Evolutionary conservation across 169 alveolate genomes (phyloP).

Genomic region (Cyclospora cayetanensis): DNA sequence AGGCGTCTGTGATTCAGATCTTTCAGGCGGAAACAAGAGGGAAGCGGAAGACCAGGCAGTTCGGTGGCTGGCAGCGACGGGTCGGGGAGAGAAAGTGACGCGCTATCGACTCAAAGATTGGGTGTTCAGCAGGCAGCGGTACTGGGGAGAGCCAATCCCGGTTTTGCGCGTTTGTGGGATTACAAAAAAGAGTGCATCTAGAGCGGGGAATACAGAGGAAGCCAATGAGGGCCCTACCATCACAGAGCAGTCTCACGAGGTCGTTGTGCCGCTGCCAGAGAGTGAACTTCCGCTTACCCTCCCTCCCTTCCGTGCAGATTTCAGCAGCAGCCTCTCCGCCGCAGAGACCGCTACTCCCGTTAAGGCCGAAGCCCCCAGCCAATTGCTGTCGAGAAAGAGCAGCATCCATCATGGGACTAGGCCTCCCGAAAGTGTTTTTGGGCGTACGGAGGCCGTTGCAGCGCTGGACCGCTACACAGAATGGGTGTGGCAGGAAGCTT

Average conservation of each 20-base stretch:
- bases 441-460: neutral
- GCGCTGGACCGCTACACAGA: neutral
- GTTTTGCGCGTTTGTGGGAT: slow-evolving; percentile 64
- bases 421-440: too few species aligned
- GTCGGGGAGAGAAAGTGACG: neutral
- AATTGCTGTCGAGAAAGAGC: neutral
- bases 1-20: too few species aligned
- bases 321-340: neutral
- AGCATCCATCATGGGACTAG: too few species aligned
- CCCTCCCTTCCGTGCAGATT: slow-evolving; percentile 22
- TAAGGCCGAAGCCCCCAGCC: neutral
- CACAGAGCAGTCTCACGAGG: neutral
- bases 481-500: neutral
- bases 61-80: neutral
- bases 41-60: neutral
- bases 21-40: too few species aligned
- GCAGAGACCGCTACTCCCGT: neutral
- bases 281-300: neutral
- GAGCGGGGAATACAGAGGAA: slow-evolving; percentile 69
- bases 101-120: slow-evolving; percentile 86
- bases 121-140: slow-evolving; percentile 92
- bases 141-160: slow-evolving; percentile 97
- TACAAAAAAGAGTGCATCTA: slow-evolving; percentile 48
- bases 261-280: neutral
- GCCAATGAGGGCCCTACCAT: slow-evolving; percentile 42